These are phyloP conservation scores for Buddleja alternifolia DNA, from an alignment of 257 asterid species.

Conservation along the genomic window DNA sequence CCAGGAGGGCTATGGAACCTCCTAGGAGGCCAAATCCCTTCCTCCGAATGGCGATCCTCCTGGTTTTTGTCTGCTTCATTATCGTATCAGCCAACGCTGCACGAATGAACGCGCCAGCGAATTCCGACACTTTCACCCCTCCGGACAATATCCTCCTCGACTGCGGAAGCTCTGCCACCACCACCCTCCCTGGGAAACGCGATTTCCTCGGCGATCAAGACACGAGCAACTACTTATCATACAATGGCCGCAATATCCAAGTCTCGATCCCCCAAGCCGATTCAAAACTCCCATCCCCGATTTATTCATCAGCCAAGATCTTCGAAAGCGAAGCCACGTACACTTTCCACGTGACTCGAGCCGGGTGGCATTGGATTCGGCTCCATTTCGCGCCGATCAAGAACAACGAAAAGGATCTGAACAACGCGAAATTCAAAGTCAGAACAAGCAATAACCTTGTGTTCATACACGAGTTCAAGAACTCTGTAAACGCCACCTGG, in stretches of 20 bases:
- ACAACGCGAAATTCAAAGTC: slow-evolving; percentile 44
- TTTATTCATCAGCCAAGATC: slow-evolving; percentile 58
- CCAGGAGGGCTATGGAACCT: slow-evolving; percentile 52
- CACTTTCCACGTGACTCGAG: slow-evolving; percentile 61
- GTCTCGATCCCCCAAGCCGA: slow-evolving; percentile 37
- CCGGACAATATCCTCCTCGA: slow-evolving; percentile 63
- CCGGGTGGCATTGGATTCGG: slow-evolving; percentile 90
- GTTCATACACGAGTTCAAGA: slow-evolving; percentile 37
- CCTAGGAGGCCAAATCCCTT: slow-evolving; percentile 31
- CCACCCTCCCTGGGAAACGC: slow-evolving; percentile 45
- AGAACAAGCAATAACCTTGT: slow-evolving; percentile 40
- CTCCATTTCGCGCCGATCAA: slow-evolving; percentile 62
- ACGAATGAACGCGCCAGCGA: slow-evolving; percentile 42
- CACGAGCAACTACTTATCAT: slow-evolving; percentile 40
- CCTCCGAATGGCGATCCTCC: slow-evolving; percentile 39
- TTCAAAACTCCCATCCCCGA: slow-evolving; percentile 40
- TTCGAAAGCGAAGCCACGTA: slow-evolving; percentile 59
- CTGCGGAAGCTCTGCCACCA: slow-evolving; percentile 52
- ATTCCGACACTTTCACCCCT: slow-evolving; percentile 55
- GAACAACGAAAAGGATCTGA: slow-evolving; percentile 43
- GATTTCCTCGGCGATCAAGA: slow-evolving; percentile 52
- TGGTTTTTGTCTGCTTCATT: slow-evolving; percentile 42
- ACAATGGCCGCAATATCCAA: slow-evolving; percentile 42
- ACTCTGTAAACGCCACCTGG: slow-evolving; percentile 14
- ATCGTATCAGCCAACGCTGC: slow-evolving; percentile 28